phyloP scores from a whole-genome alignment of 495 filamentous ascomycete species.

The Aspergillus egyptiacus region DNA sequence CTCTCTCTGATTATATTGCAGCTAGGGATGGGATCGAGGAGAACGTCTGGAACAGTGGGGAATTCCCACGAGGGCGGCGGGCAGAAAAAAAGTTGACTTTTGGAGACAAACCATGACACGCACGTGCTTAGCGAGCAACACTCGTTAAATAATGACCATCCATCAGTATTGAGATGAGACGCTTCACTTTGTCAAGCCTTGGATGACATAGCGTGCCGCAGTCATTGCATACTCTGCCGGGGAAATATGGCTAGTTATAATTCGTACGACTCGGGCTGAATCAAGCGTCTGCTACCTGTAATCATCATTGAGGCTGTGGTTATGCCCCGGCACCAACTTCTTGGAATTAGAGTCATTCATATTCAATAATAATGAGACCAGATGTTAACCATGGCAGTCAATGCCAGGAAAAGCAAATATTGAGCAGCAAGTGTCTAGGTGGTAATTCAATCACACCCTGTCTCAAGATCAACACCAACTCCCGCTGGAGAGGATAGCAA shows the following conservation, averaged over 20 bases:
- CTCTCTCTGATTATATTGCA: constrained; percentile 7
- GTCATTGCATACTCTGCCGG: too few relatives aligned
- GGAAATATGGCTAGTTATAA: constrained; percentile 8
- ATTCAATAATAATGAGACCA: constrained; percentile 5
- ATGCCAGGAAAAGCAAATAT: constrained; percentile 13
- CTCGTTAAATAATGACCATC: too few relatives aligned
- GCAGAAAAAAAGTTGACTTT: constrained; percentile 11
- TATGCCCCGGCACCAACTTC: not conserved
- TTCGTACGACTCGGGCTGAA: constrained; percentile 9
- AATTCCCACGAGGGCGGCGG: constrained; percentile 11
- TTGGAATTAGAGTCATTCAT: constrained; percentile 1
- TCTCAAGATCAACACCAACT: constrained; percentile 32
- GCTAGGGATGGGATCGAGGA: constrained; percentile 6
- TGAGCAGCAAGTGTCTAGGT: constrained; percentile 14
- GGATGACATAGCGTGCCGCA: too few relatives aligned
- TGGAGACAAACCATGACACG: not conserved
- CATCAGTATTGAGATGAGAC: too few relatives aligned
- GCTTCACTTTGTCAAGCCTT: too few relatives aligned
- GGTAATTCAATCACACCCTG: constrained; percentile 17
- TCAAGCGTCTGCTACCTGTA: not conserved
- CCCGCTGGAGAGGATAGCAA: constrained; percentile 34
- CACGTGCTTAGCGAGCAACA: constrained; percentile 24
- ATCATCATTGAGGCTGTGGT: constrained; percentile 8
- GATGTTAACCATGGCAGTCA: constrained; percentile 2
- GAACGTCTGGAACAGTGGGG: constrained; percentile 7